Evolutionary conservation across 352 stramenopile genomes (phyloP), one percentile per base, ranked within the genome.

Genomic region (Globisporangium solare): DNA sequence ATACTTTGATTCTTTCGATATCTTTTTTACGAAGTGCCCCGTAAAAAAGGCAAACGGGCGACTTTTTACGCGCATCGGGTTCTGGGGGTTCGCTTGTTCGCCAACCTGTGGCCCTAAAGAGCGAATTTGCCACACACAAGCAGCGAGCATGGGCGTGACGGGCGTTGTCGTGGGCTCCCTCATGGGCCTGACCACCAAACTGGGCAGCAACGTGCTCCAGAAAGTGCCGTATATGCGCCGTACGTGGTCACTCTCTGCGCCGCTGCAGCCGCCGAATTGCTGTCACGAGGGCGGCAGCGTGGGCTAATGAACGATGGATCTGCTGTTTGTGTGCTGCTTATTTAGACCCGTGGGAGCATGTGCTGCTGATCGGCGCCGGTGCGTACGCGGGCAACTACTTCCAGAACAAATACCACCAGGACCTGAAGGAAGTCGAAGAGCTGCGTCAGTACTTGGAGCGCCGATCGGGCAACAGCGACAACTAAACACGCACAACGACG

Each of bases 221-320:
- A 93, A 93, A 64, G 73, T 92, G 43, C 81, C 83, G 43, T 83
- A 86, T 59, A 92, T 89, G 80, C 76, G 83, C 27, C 80, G 83
- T 92, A 86, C 63, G 83, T n/a, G n/a, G n/a, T 88, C 11, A 11
- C 17, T 12, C 41, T 24, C 21, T 22, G 6, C 17, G 20, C 6
- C 35, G 27, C 45, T 27, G 2, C 5, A 35, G 27, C 6, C 27
- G 11, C 51, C 18, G 53, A 10, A 35, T 10, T 17, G 35, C 15
- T 14, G 5, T 32, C 13, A 18, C 12, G 24, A 27, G 24, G 24
- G 5, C 5, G 24, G 24, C 24, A 5, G 18, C 32, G 21, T 45
- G 58, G 10, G 17, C 6, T 54, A 20, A 41, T 24, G 4, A 20
- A 41, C 14, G 4, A 35, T 35, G n/a, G n/a, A n/a, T n/a, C n/a